These are phyloP conservation scores for Hippophae tibetana DNA, from an alignment of 306 rosid genomes.

Conservation along the genomic window DNA sequence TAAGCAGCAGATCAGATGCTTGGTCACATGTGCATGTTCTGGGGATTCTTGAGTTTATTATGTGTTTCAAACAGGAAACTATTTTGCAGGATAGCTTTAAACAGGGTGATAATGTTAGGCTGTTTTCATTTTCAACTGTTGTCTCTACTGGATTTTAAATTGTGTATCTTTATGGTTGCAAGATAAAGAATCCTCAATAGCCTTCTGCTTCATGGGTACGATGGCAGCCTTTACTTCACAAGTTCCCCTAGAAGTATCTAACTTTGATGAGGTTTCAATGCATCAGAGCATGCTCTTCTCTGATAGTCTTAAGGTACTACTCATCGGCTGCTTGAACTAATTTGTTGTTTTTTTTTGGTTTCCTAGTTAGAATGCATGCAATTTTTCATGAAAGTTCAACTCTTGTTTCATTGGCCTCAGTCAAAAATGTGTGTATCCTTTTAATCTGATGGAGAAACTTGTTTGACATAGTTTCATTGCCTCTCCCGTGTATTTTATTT, in stretches of 20 bases:
- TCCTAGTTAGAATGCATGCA: neutral
- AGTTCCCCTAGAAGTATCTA: conserved; percentile 49
- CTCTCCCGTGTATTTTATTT: neutral
- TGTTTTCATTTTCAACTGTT: conserved; percentile 2
- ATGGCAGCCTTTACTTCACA: conserved; percentile 45
- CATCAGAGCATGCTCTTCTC: conserved; percentile 87
- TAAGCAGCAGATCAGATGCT: too few relatives aligned
- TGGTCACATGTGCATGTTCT: too few relatives aligned
- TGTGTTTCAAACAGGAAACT: neutral
- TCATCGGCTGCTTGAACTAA: neutral
- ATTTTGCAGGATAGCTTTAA: neutral
- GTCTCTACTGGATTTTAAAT: neutral
- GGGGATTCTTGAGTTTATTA: neutral
- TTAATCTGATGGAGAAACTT: conserved; percentile 1
- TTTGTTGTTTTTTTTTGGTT: neutral
- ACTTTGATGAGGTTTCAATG: conserved; percentile 93
- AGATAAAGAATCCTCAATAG: conserved; percentile 26
- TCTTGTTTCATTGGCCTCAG: conserved; percentile 3
- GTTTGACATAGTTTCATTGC: neutral
- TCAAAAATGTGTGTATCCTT: neutral
- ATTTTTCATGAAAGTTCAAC: neutral
- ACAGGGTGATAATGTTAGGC: conserved; percentile 1
- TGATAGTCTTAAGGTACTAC: conserved; percentile 77
- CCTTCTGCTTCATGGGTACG: conserved; percentile 44
- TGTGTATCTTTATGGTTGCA: conserved; percentile 3